Conservation (phyloP, 2,329 filamentous ascomycete genomes). For the Hypoxylon sp. region DNA sequence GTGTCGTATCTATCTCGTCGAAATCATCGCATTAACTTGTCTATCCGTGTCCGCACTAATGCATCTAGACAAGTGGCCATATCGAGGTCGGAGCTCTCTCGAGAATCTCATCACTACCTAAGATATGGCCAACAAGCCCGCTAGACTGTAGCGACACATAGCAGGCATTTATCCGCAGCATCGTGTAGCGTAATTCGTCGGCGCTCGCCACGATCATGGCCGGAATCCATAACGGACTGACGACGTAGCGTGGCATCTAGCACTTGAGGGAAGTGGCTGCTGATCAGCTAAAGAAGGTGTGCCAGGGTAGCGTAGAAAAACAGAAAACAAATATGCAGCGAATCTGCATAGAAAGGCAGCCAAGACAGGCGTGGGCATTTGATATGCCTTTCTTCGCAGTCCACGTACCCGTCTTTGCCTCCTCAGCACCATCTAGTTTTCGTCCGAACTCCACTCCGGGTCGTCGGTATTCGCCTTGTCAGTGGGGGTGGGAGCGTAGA, state of each 20-base stretch:
- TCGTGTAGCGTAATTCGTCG: not conserved
- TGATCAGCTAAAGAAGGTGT: not conserved
- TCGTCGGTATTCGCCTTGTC: not conserved
- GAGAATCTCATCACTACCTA: not conserved
- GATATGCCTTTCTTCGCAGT: not conserved
- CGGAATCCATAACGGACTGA: not conserved
- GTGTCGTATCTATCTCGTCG: not conserved
- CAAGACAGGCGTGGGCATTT: not conserved
- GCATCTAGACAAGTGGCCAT: slow-evolving; percentile 1
- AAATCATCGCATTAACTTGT: slow-evolving; percentile 5
- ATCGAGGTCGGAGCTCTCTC: not conserved
- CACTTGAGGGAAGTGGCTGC: not conserved
- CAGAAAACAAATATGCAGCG: not conserved
- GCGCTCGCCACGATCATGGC: not conserved
- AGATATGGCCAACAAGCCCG: not conserved
- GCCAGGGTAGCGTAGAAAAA: not conserved
- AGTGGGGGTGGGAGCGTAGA: not conserved
- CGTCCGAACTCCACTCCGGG: not conserved
- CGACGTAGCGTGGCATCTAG: not conserved
- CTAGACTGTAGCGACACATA: not conserved
- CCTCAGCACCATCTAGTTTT: not conserved
- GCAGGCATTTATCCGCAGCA: not conserved
- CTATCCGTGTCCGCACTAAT: not conserved
- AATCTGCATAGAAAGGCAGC: not conserved
- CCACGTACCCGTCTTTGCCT: not conserved